Conservation (phyloP, 140 eudicot species). For the Anethum foeniculum region DNA sequence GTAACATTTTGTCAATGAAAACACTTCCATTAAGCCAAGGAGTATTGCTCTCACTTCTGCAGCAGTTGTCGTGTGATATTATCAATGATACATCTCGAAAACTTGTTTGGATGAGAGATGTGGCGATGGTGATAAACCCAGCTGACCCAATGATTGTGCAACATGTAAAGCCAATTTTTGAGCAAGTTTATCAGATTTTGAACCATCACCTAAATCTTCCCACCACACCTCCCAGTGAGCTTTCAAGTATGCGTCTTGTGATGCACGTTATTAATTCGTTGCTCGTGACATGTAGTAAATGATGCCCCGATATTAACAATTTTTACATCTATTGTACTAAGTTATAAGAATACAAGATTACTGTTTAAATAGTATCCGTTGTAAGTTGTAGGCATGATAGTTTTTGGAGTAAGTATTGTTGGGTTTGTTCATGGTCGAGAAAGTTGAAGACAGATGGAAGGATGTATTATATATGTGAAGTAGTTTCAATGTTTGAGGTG, state of each 20-base stretch:
- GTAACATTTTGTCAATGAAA: conserved; percentile 47
- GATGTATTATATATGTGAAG: conserved; percentile 6
- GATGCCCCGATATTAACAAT: conserved; percentile 12
- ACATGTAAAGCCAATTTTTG: conserved; percentile 81
- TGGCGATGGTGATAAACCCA: conserved; percentile 70
- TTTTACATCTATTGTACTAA: background rate
- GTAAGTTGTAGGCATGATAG: conserved; percentile 29
- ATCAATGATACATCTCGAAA: conserved; percentile 57
- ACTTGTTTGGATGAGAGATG: conserved; percentile 82
- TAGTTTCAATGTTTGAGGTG: background rate
- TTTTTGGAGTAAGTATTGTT: conserved; percentile 9
- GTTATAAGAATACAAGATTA: background rate
- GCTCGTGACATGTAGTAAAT: conserved; percentile 68
- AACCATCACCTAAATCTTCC: conserved; percentile 64
- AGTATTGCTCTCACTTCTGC: conserved; percentile 82
- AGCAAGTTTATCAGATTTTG: conserved; percentile 81
- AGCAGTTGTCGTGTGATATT: conserved; percentile 85
- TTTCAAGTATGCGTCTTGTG: conserved; percentile 55
- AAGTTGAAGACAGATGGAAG: background rate
- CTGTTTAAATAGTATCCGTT: conserved; percentile 18
- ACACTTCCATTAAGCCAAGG: conserved; percentile 92
- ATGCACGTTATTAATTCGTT: conserved; percentile 81
- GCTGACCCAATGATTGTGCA: conserved; percentile 66
- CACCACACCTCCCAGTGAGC: conserved; percentile 46
- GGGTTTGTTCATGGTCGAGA: background rate